Evolutionary conservation across 345 rosid species (phyloP).

Genomic region (Brassica incana): DNA sequence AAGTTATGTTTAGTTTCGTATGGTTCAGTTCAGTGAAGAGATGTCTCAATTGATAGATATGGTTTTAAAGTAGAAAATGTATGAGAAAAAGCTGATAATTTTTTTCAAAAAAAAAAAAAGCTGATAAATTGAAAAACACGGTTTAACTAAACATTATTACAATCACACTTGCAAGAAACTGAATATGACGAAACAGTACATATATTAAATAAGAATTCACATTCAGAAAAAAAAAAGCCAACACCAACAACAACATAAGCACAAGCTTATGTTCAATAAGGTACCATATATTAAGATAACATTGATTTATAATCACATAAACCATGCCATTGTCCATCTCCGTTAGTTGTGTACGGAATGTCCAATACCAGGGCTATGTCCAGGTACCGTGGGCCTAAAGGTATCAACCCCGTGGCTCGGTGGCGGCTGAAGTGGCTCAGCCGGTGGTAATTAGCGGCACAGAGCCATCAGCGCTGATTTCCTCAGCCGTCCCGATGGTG

Average conservation of each 20-base stretch:
- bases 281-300: neutral
- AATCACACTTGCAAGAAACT: slow-evolving; percentile 20
- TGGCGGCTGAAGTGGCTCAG: slow-evolving; percentile 16
- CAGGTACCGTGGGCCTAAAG: slow-evolving; percentile 51
- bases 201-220: slow-evolving; percentile 6
- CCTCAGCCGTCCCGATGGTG: neutral
- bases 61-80: neutral
- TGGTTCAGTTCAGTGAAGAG: neutral
- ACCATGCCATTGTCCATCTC: neutral
- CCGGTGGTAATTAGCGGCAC: neutral
- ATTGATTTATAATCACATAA: neutral
- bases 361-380: slow-evolving; percentile 63
- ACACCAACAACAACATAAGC: neutral
- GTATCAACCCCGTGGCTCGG: slow-evolving; percentile 31
- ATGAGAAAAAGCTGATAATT: neutral
- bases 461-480: neutral
- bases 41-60: neutral
- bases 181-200: slow-evolving; percentile 17
- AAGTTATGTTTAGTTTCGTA: neutral
- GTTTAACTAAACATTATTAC: neutral
- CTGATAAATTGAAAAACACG: neutral
- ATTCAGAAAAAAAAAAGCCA: slow-evolving; percentile 10
- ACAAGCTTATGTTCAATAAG: slow-evolving; percentile 1
- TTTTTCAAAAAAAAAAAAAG: neutral
- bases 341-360: slow-evolving; percentile 40